These are phyloP conservation scores for Annona cherimola DNA, from an alignment of 164 flowering plant genomes.

Conservation along the genomic window DNA sequence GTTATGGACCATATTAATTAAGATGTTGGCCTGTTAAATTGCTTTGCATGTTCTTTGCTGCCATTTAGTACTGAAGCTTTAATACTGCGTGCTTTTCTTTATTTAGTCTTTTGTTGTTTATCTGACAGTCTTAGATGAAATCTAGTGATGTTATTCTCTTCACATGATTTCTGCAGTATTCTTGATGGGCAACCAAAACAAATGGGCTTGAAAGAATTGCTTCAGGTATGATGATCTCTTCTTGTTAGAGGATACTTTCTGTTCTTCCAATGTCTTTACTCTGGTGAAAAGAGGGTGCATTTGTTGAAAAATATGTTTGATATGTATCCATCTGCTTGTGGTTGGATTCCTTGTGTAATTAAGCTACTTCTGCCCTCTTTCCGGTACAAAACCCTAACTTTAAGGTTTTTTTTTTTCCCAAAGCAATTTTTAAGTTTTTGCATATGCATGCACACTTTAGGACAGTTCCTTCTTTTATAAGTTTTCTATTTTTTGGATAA, in stretches of 20 bases:
- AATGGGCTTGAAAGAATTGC: slow-evolving; percentile 90
- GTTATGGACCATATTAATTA: too few species aligned
- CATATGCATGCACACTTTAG: too few species aligned
- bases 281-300: not conserved
- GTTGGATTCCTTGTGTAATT: too few species aligned
- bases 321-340: not conserved
- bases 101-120: not conserved
- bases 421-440: too few species aligned
- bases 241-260: too few species aligned
- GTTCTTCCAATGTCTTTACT: not conserved
- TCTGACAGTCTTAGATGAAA: not conserved
- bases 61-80: not conserved
- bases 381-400: too few species aligned
- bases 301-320: not conserved
- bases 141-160: not conserved
- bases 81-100: not conserved
- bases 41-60: not conserved
- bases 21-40: too few species aligned
- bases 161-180: slow-evolving; percentile 39
- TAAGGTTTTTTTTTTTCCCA: too few species aligned
- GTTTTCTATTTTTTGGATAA: too few species aligned
- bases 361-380: too few species aligned
- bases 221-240: slow-evolving; percentile 48
- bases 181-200: slow-evolving; percentile 79
- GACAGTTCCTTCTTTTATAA: too few species aligned